These are phyloP conservation scores for Penicillium maclennaniae DNA, from an alignment of 495 filamentous ascomycete species.

Conservation along the genomic window DNA sequence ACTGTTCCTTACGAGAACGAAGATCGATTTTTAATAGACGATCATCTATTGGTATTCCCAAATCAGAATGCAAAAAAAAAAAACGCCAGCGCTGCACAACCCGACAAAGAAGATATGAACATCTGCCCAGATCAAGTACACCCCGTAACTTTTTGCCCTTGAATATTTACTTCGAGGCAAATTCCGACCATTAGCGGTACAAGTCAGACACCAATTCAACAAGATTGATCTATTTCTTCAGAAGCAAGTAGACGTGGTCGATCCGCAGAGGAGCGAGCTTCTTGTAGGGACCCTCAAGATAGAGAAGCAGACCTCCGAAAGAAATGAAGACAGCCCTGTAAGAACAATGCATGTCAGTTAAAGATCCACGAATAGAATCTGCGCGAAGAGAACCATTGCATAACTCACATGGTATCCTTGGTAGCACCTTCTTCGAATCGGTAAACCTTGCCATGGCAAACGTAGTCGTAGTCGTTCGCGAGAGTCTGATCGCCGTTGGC, in stretches of 20 bases:
- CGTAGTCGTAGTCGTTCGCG: conserved; percentile 93
- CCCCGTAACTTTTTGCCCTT: conserved; percentile 13
- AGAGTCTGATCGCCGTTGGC: conserved; percentile 69
- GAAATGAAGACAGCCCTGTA: conserved; percentile 84
- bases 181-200: background rate
- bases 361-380: background rate
- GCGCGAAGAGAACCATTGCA: background rate
- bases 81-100: conserved; percentile 32
- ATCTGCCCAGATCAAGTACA: conserved; percentile 15
- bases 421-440: conserved; percentile 85
- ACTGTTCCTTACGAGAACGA: background rate
- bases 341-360: conserved; percentile 3
- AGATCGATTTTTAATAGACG: conserved; percentile 16
- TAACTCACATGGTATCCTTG: conserved; percentile 76
- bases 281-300: conserved; percentile 90
- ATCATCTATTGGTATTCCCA: conserved; percentile 28
- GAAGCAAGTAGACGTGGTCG: conserved; percentile 87
- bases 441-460: conserved; percentile 97
- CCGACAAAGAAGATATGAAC: conserved; percentile 24
- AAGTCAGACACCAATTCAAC: conserved; percentile 5
- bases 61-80: conserved; percentile 27
- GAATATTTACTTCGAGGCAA: background rate
- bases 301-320: conserved; percentile 87
- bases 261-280: conserved; percentile 86
- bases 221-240: conserved; percentile 67